Conservation (phyloP, 176 grass and related monocot genomes). For the Paspalum notatum region DNA sequence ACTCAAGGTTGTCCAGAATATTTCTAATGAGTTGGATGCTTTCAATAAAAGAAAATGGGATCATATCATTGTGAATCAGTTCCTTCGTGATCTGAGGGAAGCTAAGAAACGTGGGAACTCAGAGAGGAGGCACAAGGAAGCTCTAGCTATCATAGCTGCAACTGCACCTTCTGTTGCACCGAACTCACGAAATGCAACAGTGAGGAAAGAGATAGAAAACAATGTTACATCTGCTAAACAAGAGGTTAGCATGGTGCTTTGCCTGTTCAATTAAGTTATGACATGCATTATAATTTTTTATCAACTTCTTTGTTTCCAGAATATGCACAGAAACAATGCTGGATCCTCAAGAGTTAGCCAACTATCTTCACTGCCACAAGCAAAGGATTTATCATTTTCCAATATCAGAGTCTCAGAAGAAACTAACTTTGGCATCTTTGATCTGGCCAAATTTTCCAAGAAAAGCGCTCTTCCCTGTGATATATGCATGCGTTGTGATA, state of each 20-base stretch:
- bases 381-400: slow-evolving; percentile 62
- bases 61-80: slow-evolving; percentile 86
- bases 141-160: slow-evolving; percentile 88
- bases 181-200: slow-evolving; percentile 45
- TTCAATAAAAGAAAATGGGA: slow-evolving; percentile 88
- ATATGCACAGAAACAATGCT: slow-evolving; percentile 40
- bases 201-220: slow-evolving; percentile 77
- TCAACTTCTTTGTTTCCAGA: slow-evolving; percentile 40
- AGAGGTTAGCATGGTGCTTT: slow-evolving; percentile 56
- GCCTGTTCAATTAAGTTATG: slow-evolving; percentile 25
- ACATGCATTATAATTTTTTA: slow-evolving; percentile 16
- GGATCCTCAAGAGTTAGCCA: slow-evolving; percentile 59
- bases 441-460: slow-evolving; percentile 87
- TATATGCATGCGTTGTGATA: slow-evolving; percentile 82
- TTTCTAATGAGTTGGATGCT: slow-evolving; percentile 73
- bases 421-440: slow-evolving; percentile 65
- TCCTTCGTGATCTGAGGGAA: slow-evolving; percentile 90
- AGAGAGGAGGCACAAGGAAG: slow-evolving; percentile 97
- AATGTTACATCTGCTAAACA: slow-evolving; percentile 51
- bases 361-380: slow-evolving; percentile 45
- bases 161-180: slow-evolving; percentile 61
- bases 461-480: slow-evolving; percentile 82
- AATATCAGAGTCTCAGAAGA: slow-evolving; percentile 64
- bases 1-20: slow-evolving; percentile 67
- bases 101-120: slow-evolving; percentile 93